Conservation (phyloP, 108 stramenopile species). For the Poteriospumella lacustris region DNA sequence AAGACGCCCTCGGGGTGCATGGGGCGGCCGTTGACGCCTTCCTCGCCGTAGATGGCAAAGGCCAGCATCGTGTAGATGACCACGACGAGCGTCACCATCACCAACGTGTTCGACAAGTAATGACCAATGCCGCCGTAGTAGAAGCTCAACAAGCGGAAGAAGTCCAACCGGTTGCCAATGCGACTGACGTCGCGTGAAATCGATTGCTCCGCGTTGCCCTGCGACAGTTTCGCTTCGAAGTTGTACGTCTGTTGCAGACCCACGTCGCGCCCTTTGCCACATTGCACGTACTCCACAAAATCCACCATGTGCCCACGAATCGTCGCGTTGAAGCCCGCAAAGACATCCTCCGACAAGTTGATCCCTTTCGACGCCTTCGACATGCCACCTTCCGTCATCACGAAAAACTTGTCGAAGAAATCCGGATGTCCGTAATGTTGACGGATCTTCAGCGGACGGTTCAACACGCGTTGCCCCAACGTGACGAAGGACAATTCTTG, state of each 20-base stretch:
- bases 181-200: constrained; percentile 89
- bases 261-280: constrained; percentile 96
- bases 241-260: constrained; percentile 99
- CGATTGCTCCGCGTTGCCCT: constrained; percentile 96
- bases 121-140: constrained; percentile 98
- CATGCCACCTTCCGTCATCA: constrained; percentile 90
- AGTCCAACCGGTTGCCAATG: constrained; percentile 86
- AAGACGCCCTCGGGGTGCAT: constrained; percentile 89
- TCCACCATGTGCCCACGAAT: constrained; percentile 83
- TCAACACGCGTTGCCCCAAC: constrained; percentile 89
- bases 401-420: constrained; percentile 94
- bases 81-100: constrained; percentile 81
- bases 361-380: constrained; percentile 95
- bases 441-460: constrained; percentile 81
- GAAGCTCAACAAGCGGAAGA: constrained; percentile 87
- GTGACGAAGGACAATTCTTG: constrained; percentile 96
- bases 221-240: constrained; percentile 96
- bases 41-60: constrained; percentile 76
- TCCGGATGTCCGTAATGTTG: constrained; percentile 98
- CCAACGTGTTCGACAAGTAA: constrained; percentile 87
- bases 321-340: constrained; percentile 92
- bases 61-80: constrained; percentile 86
- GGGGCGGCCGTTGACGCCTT: constrained; percentile 82
- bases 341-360: constrained; percentile 96
- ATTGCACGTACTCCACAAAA: constrained; percentile 92